Conservation (phyloP, 257 asterid species). For the Nicotiana tabacum region DNA sequence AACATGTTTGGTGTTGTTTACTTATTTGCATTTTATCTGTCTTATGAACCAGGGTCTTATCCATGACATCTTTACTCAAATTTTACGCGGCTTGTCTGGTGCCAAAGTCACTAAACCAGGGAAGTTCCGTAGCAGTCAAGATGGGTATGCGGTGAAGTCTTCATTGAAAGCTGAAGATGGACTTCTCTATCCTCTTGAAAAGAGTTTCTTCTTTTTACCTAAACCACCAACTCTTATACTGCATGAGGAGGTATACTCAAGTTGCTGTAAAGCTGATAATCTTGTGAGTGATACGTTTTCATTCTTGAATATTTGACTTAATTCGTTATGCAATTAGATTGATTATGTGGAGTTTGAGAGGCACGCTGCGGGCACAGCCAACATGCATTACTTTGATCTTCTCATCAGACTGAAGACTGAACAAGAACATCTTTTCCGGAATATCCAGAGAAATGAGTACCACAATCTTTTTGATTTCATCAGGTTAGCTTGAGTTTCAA, state of each 20-base stretch:
- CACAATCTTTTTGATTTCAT: slow-evolving; percentile 65
- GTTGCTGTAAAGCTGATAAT: not conserved
- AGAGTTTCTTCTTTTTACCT: slow-evolving; percentile 97
- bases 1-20: not conserved
- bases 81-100: slow-evolving; percentile 89
- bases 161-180: slow-evolving; percentile 99
- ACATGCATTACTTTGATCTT: slow-evolving; percentile 94
- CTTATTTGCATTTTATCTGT: not conserved
- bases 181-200: slow-evolving; percentile 94
- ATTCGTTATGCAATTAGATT: slow-evolving; percentile 36
- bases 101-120: slow-evolving; percentile 95
- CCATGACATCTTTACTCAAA: slow-evolving; percentile 64
- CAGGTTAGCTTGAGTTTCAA: slow-evolving; percentile 29
- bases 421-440: slow-evolving; percentile 95
- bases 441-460: slow-evolving; percentile 90
- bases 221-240: slow-evolving; percentile 96
- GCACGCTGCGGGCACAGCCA: slow-evolving; percentile 96
- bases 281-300: not conserved
- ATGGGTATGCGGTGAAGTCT: slow-evolving; percentile 94
- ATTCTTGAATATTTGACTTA: slow-evolving; percentile 16
- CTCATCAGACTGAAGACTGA: slow-evolving; percentile 82
- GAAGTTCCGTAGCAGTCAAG: slow-evolving; percentile 73
- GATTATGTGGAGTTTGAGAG: slow-evolving; percentile 96
- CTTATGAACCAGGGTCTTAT: slow-evolving; percentile 62
- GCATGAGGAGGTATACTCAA: slow-evolving; percentile 72